Evolutionary conservation across 179 eudicot species (phyloP), one percentile per base, ranked within the genome.

Genomic region (Spergularia azorica): DNA sequence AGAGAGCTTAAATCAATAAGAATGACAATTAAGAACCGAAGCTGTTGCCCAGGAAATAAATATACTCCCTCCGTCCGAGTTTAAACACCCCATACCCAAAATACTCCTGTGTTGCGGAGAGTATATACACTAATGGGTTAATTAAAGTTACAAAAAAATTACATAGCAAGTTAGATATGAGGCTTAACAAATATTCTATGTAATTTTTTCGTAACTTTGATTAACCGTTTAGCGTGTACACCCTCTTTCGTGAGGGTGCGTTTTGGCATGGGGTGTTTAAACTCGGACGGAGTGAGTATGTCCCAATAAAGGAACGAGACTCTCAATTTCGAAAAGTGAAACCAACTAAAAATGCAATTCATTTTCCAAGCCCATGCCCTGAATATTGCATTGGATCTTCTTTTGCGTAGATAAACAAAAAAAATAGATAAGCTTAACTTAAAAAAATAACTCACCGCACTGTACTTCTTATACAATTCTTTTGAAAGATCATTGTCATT

Each of bases 401-500:
- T 15, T 11, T 41, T 52, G 62, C 50, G 41, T 20, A 68, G 13
- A 76, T 15, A 50, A 9, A 43, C 41, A 51, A 36, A 12, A 36
- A 51, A 36, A 12, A 36, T 67, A 43, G n/a, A 26, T 7, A 15
- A 72, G 50, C 26, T 59, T 17, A 70, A 32, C 55, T 65, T 15
- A 21, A 51, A 41, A 41, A 79, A 48, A 48, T 56, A 18, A 89
- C 93, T 88, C 67, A 94, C 98, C 87, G 95, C 97, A 79, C 99
- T 93, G 74, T 93, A 82, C 88, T 95, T 95, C 81, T 95, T 95
- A 77, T 93, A 95, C 82, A 95, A 83, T 78, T 95, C 99, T 84
- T 91, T 95, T 3, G 94, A 77, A 21, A 93, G 88, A 82, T 95
- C 99, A 75, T 87, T 91, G 85, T 95, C 97, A 82, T 88, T 85